A percentile compares a stretch with the other conserved stretches of the same genome.
These are phyloP conservation scores for Trichocladium uniseriatum DNA, from an alignment of 495 filamentous ascomycete species.

Conservation along the genomic window DNA sequence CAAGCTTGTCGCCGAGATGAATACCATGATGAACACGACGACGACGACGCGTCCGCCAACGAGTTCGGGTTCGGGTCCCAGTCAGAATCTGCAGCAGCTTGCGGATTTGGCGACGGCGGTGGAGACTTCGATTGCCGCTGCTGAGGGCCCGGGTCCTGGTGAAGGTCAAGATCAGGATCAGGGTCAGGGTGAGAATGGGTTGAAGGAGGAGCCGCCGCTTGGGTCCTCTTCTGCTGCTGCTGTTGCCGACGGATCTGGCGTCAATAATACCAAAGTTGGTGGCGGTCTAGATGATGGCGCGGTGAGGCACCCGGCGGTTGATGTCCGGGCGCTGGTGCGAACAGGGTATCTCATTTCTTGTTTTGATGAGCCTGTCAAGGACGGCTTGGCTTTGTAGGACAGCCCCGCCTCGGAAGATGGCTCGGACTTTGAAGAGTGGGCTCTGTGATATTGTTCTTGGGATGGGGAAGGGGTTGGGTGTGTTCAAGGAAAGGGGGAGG, in stretches of 20 bases:
- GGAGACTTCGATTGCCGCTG: constrained; percentile 3
- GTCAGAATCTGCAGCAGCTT: constrained; percentile 46
- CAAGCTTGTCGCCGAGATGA: constrained; percentile 31
- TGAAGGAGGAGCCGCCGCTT: neutral
- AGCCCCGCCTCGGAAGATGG: too few relatives aligned
- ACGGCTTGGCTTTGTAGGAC: neutral
- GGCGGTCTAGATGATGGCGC: too few relatives aligned
- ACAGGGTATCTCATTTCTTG: constrained; percentile 11
- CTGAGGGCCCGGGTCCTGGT: neutral
- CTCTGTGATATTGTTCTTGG: too few relatives aligned
- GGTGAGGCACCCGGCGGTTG: neutral
- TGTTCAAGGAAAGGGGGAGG: too few relatives aligned
- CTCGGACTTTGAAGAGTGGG: too few relatives aligned
- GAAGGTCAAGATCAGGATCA: too few relatives aligned
- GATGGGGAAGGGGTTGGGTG: too few relatives aligned
- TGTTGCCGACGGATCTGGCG: neutral
- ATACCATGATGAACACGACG: neutral
- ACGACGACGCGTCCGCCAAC: neutral
- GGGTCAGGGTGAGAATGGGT: neutral
- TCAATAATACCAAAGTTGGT: neutral
- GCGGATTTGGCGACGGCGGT: constrained; percentile 51
- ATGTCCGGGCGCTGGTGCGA: constrained; percentile 7
- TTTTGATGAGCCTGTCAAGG: constrained; percentile 1
- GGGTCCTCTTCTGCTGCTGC: too few relatives aligned
- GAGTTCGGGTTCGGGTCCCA: too few relatives aligned